phyloP scores from a whole-genome alignment of 2,329 filamentous ascomycete species.

The Xylaria hypoxylon region DNA sequence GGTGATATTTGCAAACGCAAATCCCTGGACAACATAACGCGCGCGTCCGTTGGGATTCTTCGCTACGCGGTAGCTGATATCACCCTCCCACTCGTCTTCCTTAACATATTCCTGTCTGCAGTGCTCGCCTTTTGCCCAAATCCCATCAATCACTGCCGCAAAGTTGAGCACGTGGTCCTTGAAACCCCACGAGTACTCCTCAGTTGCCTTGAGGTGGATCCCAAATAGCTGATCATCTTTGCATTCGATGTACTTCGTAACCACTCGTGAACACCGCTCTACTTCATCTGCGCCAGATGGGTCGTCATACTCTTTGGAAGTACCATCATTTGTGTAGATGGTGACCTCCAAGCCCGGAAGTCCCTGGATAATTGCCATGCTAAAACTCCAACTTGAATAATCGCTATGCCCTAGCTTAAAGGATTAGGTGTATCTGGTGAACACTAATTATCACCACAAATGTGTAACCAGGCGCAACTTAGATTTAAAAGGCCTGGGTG shows the following conservation, averaged over 20 bases:
- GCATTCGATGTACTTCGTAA: conserved; percentile 42
- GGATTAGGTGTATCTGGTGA: background rate
- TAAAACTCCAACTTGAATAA: background rate
- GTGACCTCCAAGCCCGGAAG: conserved; percentile 44
- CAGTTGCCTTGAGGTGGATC: conserved; percentile 33
- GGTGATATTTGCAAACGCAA: conserved; percentile 39
- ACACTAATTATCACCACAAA: too few relatives aligned
- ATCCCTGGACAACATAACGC: conserved; percentile 30
- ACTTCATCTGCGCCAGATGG: conserved; percentile 24
- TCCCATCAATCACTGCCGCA: conserved; percentile 39
- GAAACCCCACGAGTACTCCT: conserved; percentile 31
- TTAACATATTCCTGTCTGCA: conserved; percentile 22
- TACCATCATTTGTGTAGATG: conserved; percentile 39
- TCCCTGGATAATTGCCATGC: conserved; percentile 45
- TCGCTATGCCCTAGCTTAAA: background rate
- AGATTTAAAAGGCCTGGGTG: background rate
- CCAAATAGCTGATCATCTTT: conserved; percentile 39
- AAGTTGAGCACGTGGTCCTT: conserved; percentile 35
- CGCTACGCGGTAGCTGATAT: conserved; percentile 20
- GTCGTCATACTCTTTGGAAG: conserved; percentile 41
- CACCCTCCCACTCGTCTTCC: conserved; percentile 12
- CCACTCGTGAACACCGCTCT: background rate
- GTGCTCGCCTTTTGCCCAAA: conserved; percentile 32
- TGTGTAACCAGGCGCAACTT: background rate
- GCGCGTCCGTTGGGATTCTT: conserved; percentile 1